Evolutionary conservation across 257 asterid genomes (phyloP), one percentile per base, ranked within the genome.

Genomic region (Gardenia jasminoides): DNA sequence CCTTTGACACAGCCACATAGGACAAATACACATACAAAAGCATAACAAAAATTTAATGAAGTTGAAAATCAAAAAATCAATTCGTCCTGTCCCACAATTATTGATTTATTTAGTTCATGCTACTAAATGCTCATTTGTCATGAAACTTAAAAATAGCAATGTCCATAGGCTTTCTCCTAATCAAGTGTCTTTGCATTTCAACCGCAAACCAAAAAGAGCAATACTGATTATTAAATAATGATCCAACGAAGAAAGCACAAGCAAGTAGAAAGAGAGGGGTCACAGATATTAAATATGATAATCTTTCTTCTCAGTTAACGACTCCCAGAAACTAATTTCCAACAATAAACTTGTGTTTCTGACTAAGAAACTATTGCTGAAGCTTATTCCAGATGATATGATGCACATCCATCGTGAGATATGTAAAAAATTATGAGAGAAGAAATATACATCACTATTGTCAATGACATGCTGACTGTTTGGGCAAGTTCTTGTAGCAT

Each of bases 401-500:
- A 69, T 47, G 44, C 8, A 65, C 67, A 78, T 20, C 19, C 77
- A 48, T 75, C n/a, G 79, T 76, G 47, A 75, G 48, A 6, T 26
- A 41, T 67, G 77, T 19, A 16, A 22, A 33, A 76, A 74, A 44
- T 78, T 24, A 50, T 31, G 46, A 48, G 61, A 69, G 65, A 33
- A 8, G 76, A 67, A 59, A 44, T 83, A 80, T 95, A 92, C 99
- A 78, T 93, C 98, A 75, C 85, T 89, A 76, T 95, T 95, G 82
- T 95, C 98, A 11, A 95, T 91, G 30, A 82, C 74, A 80, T 85
- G 79, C 66, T 83, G 90, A 88, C 98, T 93, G 1, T 82, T 96
- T 52, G 99, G 99, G 89, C 99, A 96, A 82, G 90, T 82, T 88
- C 83, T 93, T 0, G 97, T 81, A 2, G 99, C 98, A 78, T 96